These are phyloP conservation scores for Wickerhamiella occidentalis DNA, from an alignment of 805 yeast genomes.

Conservation along the genomic window DNA sequence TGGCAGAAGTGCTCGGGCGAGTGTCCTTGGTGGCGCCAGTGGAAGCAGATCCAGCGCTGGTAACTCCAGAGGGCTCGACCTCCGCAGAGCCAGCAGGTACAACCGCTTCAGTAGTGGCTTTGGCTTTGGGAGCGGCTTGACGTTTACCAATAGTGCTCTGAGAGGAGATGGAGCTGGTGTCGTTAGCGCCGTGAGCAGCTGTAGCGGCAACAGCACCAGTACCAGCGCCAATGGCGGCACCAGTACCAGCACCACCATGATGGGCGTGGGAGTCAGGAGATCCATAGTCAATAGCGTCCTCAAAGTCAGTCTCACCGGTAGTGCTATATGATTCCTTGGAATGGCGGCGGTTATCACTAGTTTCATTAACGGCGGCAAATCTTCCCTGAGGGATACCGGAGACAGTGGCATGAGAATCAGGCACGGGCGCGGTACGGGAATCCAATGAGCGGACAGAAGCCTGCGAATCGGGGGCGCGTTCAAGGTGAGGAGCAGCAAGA, in stretches of 20 bases:
- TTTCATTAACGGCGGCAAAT: background rate
- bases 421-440: conserved; percentile 10
- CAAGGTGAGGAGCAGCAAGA: background rate
- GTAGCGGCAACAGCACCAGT: background rate
- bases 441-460: conserved; percentile 9
- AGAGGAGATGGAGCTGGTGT: background rate
- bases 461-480: background rate
- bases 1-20: conserved; percentile 5
- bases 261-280: background rate
- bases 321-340: conserved; percentile 4
- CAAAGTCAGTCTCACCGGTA: conserved; percentile 11
- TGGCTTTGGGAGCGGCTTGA: background rate
- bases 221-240: background rate
- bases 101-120: background rate
- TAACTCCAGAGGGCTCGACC: background rate
- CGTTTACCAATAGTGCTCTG: conserved; percentile 11
- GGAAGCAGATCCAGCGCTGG: background rate
- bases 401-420: conserved; percentile 8
- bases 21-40: conserved; percentile 6
- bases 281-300: conserved; percentile 8
- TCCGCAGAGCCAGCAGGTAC: background rate
- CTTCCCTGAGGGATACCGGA: background rate
- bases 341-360: conserved; percentile 5
- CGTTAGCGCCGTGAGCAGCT: background rate
- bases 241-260: background rate